These are phyloP conservation scores for Alternaria sp. DNA, from an alignment of 2,329 filamentous ascomycete species.

Conservation along the genomic window DNA sequence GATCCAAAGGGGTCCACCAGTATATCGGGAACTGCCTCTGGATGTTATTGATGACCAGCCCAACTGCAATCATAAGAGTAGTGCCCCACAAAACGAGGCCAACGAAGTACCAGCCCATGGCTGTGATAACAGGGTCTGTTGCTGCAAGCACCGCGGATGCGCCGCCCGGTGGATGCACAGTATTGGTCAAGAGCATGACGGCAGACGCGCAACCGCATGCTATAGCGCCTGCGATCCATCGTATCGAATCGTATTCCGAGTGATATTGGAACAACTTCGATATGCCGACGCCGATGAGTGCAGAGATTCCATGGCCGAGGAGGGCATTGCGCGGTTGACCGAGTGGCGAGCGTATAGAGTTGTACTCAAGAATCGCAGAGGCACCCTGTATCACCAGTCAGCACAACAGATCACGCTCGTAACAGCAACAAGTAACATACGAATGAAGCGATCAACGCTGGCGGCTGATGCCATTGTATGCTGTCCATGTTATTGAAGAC, in stretches of 20 bases:
- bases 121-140: conserved; percentile 48
- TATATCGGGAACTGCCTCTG: conserved; percentile 55
- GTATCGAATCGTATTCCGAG: conserved; percentile 45
- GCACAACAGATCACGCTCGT: background rate
- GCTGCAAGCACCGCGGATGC: conserved; percentile 56
- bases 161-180: conserved; percentile 58
- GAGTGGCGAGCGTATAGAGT: conserved; percentile 54
- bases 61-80: conserved; percentile 51
- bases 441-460: conserved; percentile 53
- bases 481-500: conserved; percentile 50
- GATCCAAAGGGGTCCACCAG: conserved; percentile 56
- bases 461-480: conserved; percentile 49
- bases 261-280: conserved; percentile 54
- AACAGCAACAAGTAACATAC: conserved; percentile 30
- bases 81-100: conserved; percentile 52
- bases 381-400: conserved; percentile 47
- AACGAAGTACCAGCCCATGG: conserved; percentile 56
- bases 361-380: conserved; percentile 56
- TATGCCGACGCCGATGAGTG: conserved; percentile 53
- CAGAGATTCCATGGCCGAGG: conserved; percentile 54
- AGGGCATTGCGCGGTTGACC: conserved; percentile 56
- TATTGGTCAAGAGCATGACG: conserved; percentile 56
- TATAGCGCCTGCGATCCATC: conserved; percentile 55
- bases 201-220: conserved; percentile 52
- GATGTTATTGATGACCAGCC: conserved; percentile 55